Evolutionary conservation across 257 asterid genomes (phyloP), one percentile per base, ranked within the genome.

Genomic region (Lithospermum erythrorhizon): DNA sequence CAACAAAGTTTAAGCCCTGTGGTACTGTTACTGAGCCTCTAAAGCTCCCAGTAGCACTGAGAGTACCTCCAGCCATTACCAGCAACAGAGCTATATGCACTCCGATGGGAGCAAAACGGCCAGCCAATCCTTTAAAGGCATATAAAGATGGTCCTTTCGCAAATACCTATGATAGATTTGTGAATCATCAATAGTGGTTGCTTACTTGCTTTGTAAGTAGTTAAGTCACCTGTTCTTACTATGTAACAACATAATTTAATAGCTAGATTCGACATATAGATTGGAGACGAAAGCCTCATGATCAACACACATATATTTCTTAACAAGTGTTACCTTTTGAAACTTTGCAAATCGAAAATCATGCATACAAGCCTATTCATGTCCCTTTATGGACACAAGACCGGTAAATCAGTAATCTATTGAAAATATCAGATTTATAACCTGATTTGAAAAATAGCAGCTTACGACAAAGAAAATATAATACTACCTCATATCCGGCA

Each of bases 401-500:
- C 14, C 15, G 9, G 47, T 35, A 35, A 9, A 64, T 3, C 15
- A 35, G 47, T 35, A 35, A 9, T 35, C 47, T 35, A 35, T 35
- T 53, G 21, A 60, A 47, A 61, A 53, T 35, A 35, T 35, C 15
- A 22, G 49, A 29, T 10, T 3, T 17, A 57, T 6, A 47, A 22
- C 32, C 32, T 16, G 53, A 48, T 55, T 29, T 20, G 51, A 20
- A 20, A 35, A 1, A 55, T 52, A 32, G 58, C 7, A 30, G 20
- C 53, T 20, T 13, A 17, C 20, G 11, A 8, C 2, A 24, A 57
- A 29, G 24, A 22, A 52, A 52, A 53, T 35, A 37, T 52, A 9
- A 68, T 75, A 91, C 98, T 75, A 91, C 98, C 87, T 91, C 96
- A 68, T 88, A 88, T 70, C 96, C 97, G 61, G 84, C 74, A 49